phyloP scores from a whole-genome alignment of 2,329 filamentous ascomycete species.

The Aureobasidium uvarum region DNA sequence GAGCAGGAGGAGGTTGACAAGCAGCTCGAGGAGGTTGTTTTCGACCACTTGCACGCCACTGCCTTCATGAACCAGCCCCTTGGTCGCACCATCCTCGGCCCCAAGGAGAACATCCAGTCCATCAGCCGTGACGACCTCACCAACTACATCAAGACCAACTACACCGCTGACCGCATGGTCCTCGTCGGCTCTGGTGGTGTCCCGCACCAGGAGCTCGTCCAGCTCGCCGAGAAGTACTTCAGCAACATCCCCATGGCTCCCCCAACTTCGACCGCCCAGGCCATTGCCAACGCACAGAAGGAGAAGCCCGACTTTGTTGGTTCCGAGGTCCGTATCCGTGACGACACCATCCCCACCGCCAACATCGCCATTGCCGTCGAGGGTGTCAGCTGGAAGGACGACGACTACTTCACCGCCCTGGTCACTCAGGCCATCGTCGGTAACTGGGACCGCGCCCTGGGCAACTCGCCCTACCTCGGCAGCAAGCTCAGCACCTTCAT shows the following conservation, averaged over 20 bases:
- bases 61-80: constrained; percentile 96
- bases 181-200: constrained; percentile 93
- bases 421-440: constrained; percentile 98
- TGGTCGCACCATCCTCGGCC: constrained; percentile 95
- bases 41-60: constrained; percentile 97
- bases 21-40: constrained; percentile 98
- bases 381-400: constrained; percentile 99
- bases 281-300: constrained; percentile 71
- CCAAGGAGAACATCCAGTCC: constrained; percentile 96
- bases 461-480: constrained; percentile 93
- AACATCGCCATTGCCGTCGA: constrained; percentile 98
- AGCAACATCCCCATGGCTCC: constrained; percentile 71
- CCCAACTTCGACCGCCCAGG: constrained; percentile 69
- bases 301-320: constrained; percentile 91
- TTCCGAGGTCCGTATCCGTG: constrained; percentile 91
- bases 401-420: constrained; percentile 97
- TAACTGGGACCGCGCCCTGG: constrained; percentile 99
- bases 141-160: constrained; percentile 99
- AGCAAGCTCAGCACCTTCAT: constrained; percentile 97
- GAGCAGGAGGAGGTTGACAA: constrained; percentile 99
- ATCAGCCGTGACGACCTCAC: constrained; percentile 88
- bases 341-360: constrained; percentile 92
- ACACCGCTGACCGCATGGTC: constrained; percentile 99
- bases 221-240: constrained; percentile 97
- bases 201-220: constrained; percentile 89